These are phyloP conservation scores for Metarhizium guizhouense DNA, from an alignment of 2,329 filamentous ascomycete genomes.

Conservation along the genomic window DNA sequence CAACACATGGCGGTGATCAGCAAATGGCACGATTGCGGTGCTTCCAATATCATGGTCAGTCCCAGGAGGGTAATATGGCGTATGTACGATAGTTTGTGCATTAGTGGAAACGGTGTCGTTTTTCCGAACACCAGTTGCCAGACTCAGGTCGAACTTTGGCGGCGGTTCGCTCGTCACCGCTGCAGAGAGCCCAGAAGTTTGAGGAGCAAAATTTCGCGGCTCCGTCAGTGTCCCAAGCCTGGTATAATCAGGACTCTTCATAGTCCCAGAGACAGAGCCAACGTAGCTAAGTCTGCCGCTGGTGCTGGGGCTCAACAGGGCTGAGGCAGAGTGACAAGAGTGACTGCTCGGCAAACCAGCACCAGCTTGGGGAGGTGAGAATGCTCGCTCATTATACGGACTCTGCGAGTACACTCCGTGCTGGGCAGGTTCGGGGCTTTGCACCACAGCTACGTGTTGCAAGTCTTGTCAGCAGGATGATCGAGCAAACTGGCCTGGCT, in stretches of 20 bases:
- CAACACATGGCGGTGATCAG: not conserved
- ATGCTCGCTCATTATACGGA: not conserved
- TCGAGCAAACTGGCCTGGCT: not conserved
- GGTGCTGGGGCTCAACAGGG: constrained; percentile 1
- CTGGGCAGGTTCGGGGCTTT: not conserved
- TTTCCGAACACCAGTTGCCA: not conserved
- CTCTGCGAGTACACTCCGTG: not conserved
- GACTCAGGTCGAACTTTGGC: constrained; percentile 26
- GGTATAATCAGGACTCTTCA: constrained; percentile 7
- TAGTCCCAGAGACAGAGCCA: not conserved
- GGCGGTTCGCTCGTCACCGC: constrained; percentile 20
- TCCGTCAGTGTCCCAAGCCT: constrained; percentile 22
- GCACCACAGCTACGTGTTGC: not conserved
- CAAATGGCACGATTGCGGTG: not conserved
- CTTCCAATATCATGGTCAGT: not conserved
- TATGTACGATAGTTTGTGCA: too few species aligned
- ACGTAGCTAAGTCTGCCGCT: not conserved
- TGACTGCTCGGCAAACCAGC: constrained; percentile 4
- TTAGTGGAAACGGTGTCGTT: not conserved
- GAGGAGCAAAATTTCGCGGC: constrained; percentile 33
- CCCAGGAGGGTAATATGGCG: not conserved
- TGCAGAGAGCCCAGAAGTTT: constrained; percentile 17
- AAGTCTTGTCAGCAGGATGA: not conserved
- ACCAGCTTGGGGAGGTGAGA: not conserved
- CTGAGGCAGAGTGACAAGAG: constrained; percentile 4